Evolutionary conservation across 2,329 filamentous ascomycete genomes (phyloP).

Genomic region (Calycina herbarum): DNA sequence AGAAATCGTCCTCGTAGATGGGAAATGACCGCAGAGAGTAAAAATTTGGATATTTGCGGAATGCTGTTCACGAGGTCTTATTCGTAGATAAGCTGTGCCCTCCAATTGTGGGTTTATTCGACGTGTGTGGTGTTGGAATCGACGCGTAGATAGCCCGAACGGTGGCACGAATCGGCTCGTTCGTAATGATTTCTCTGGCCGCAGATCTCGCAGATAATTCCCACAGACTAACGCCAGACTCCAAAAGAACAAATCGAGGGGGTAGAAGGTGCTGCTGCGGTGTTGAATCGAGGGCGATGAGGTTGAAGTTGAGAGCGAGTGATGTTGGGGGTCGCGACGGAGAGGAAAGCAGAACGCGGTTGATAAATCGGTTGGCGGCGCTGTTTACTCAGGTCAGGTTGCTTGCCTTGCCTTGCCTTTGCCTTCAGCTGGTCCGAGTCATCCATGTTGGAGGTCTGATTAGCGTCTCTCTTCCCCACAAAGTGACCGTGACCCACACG

Average conservation of each 20-base stretch:
- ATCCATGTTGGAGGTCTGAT: not conserved
- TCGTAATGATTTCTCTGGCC: not conserved
- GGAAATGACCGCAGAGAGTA: not conserved
- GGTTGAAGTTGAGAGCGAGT: not conserved
- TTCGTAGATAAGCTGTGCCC: not conserved
- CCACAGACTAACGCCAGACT: not conserved
- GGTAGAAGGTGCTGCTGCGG: not conserved
- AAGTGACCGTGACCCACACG: too few relatives aligned
- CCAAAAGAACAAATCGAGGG: not conserved
- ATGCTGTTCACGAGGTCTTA: not conserved
- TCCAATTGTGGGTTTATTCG: not conserved
- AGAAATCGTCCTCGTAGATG: not conserved
- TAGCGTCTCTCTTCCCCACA: not conserved
- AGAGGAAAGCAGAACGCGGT: not conserved
- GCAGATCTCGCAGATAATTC: not conserved
- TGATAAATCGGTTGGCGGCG: not conserved
- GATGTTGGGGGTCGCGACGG: not conserved
- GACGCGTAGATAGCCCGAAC: not conserved
- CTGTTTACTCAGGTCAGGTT: not conserved
- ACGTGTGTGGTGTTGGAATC: not conserved
- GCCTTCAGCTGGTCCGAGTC: not conserved
- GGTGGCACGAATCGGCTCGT: not conserved
- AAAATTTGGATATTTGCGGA: not conserved
- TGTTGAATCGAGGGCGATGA: not conserved
- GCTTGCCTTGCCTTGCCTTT: too few relatives aligned